Base-by-base conservation (phyloP, 257 asterid species). In the Anisodus acutangulus region DNA sequence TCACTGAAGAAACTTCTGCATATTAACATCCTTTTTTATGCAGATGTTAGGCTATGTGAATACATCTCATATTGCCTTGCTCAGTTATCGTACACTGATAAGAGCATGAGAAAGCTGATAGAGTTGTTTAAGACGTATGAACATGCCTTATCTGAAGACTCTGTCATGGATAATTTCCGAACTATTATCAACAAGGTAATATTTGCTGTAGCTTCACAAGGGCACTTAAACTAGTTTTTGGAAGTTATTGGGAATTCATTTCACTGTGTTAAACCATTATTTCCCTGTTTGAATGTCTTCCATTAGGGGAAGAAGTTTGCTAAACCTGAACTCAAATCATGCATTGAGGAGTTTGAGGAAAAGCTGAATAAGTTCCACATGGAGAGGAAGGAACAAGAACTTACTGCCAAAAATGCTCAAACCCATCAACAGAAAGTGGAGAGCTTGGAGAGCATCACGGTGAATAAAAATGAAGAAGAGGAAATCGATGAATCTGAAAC, bases 31-130 rank as follows among this genome's bases (percentile, higher is more conserved):
- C 45, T 69, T 83, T 10, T 86, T 84, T 78, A 12, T 90, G 89
- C 97, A 96, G 99, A 96, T 87, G 66, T 84, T 79, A 92, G 84
- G 91, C 95, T 93, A 87, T 93, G 97, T 95, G 98, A 93, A 82
- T 92, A 94, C 85, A 89, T 96, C 67, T 94, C 99, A 35, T 96
- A 96, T 89, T 96, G 99, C 90, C 97, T 96, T 63, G 94, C 99
- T 86, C 98, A 91, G 94, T 90, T 96, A 71, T 87, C 99, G 41
- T 94, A 90, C 86, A 93, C 97, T 35, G 99, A 96, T 88, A 96
- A 92, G 92, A 93, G 99, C 90, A 90, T 93, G 89, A 92, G 87
- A 91, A 93, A 87, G 90, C 97, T 96, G 79, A 94, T 93, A 82
- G 99, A 96, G 78, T 91, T 93, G 72, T 90, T 93, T 71, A 96